Conservation (phyloP, 768 basidiomycete species). For the Calocera viscosa region DNA sequence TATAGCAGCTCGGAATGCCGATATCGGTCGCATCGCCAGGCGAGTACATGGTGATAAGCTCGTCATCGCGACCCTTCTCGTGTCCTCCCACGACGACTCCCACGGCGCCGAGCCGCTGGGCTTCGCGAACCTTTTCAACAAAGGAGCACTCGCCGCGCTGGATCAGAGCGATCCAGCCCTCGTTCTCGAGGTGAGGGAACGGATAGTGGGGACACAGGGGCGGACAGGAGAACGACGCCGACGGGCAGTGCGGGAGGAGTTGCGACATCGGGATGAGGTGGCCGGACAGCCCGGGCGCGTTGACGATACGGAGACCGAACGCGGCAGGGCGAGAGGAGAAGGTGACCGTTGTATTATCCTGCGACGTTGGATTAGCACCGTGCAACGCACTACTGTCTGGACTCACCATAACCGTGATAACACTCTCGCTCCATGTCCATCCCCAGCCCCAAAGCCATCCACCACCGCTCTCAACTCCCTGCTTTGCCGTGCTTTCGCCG, state of each 20-base stretch:
- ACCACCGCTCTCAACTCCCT: background rate
- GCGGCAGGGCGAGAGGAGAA: slow-evolving; percentile 62
- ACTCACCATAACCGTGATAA: background rate
- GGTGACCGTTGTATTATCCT: slow-evolving; percentile 37
- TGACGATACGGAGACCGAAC: slow-evolving; percentile 45
- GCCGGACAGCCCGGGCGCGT: slow-evolving; percentile 46
- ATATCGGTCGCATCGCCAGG: slow-evolving; percentile 83
- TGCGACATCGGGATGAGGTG: slow-evolving; percentile 56
- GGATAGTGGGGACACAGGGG: slow-evolving; percentile 51
- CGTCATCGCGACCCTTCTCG: slow-evolving; percentile 44
- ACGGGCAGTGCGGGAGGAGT: slow-evolving; percentile 17
- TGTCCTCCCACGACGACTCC: slow-evolving; percentile 89
- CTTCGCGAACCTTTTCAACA: slow-evolving; percentile 69
- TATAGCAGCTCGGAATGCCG: slow-evolving; percentile 72
- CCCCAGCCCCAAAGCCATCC: slow-evolving; percentile 2
- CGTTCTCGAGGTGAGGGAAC: slow-evolving; percentile 32
- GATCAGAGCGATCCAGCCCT: slow-evolving; percentile 82
- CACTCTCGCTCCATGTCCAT: slow-evolving; percentile 7
- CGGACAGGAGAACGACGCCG: slow-evolving; percentile 52
- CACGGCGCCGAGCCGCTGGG: slow-evolving; percentile 54
- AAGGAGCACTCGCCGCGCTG: slow-evolving; percentile 86
- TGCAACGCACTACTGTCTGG: background rate
- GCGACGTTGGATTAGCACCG: background rate
- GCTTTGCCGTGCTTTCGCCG: background rate
- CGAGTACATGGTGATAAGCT: slow-evolving; percentile 83